These are phyloP conservation scores for Theileria orientalis DNA, from an alignment of 169 alveolate species.

Conservation along the genomic window DNA sequence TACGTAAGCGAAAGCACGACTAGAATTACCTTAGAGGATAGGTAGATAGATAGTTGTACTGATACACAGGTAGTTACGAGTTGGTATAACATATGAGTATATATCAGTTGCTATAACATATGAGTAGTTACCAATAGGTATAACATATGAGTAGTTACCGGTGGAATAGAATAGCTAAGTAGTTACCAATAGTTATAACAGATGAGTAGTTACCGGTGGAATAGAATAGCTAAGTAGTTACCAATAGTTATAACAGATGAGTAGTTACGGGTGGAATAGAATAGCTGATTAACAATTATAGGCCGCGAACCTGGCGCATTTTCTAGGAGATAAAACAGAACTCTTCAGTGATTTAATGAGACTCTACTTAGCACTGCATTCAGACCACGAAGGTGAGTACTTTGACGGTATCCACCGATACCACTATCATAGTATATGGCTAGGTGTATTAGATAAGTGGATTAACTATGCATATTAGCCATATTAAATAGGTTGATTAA, in stretches of 20 bases:
- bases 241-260: too few relatives aligned
- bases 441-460: not conserved
- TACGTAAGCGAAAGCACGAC: conserved; percentile 46
- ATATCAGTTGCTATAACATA: too few relatives aligned
- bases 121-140: too few relatives aligned
- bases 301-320: conserved; percentile 68
- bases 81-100: too few relatives aligned
- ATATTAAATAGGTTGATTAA: not conserved
- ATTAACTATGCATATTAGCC: not conserved
- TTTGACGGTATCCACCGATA: too few relatives aligned
- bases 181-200: too few relatives aligned
- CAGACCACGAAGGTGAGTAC: conserved; percentile 86
- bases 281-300: not conserved
- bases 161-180: too few relatives aligned
- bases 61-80: too few relatives aligned
- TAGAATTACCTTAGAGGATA: not conserved
- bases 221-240: not conserved
- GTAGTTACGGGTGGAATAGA: not conserved
- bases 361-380: conserved; percentile 79
- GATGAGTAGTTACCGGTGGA: not conserved
- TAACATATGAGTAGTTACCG: too few relatives aligned
- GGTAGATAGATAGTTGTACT: too few relatives aligned
- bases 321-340: conserved; percentile 65
- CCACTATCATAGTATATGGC: too few relatives aligned
- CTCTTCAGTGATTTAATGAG: conserved; percentile 70